Percentiles rank a stretch among this genome's conserved stretches.
phyloP scores from a whole-genome alignment of 2,329 filamentous ascomycete species.

The Teratosphaeriaceae sp. region DNA sequence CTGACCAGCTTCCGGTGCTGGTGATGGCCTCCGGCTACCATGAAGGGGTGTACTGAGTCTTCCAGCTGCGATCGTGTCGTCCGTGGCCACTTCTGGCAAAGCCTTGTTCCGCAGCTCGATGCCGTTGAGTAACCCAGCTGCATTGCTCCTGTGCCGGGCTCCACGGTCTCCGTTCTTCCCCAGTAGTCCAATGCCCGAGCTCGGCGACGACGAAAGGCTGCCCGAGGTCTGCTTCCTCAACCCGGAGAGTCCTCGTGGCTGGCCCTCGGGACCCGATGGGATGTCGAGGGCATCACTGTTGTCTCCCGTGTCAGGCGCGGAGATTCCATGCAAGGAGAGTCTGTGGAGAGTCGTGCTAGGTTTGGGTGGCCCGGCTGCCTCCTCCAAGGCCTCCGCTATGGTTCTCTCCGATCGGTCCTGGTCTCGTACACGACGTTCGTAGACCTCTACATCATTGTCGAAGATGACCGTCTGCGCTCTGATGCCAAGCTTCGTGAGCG shows the following conservation, averaged over 20 bases:
- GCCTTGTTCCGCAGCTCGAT: conserved; percentile 52
- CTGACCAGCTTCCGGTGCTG: conserved; percentile 22
- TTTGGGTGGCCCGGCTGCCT: conserved; percentile 47
- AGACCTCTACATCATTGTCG: conserved; percentile 61
- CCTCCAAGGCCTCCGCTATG: conserved; percentile 82
- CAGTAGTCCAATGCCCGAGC: conserved; percentile 25
- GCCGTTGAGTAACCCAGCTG: conserved; percentile 54
- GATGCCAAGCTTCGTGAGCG: conserved; percentile 67
- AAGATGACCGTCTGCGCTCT: conserved; percentile 89
- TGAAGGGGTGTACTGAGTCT: conserved; percentile 50
- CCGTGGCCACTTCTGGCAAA: conserved; percentile 58
- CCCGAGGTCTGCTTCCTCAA: conserved; percentile 19
- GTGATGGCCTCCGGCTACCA: conserved; percentile 19
- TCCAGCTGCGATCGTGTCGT: conserved; percentile 57
- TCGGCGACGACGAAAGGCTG: conserved; percentile 30
- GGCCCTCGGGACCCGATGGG: conserved; percentile 33
- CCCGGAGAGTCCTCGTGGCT: conserved; percentile 7
- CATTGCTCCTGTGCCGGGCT: conserved; percentile 47
- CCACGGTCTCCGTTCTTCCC: conserved; percentile 28
- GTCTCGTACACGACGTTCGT: conserved; percentile 29
- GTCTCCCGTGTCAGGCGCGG: neutral
- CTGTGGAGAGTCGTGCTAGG: conserved; percentile 29
- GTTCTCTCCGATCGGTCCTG: conserved; percentile 44
- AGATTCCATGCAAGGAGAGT: conserved; percentile 9
- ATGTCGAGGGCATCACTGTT: neutral